A percentile compares a stretch with the other conserved stretches of the same genome.
phyloP scores from a whole-genome alignment of 345 rosid species.

The Theobroma cacao region DNA sequence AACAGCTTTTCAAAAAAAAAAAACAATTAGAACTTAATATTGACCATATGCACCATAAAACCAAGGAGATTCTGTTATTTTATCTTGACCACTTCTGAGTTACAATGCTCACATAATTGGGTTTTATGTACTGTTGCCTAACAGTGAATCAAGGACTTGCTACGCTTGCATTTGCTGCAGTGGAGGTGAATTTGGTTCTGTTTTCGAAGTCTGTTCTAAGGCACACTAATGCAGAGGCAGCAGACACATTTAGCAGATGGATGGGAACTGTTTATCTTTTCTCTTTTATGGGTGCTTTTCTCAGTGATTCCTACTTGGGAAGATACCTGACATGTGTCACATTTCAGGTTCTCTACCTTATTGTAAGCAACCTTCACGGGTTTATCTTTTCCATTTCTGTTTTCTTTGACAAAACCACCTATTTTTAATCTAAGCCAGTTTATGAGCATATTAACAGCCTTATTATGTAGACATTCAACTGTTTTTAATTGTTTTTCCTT shows the following conservation, averaged over 20 bases:
- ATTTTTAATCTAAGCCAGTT: neutral
- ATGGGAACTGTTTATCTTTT: conserved; percentile 32
- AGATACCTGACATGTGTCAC: conserved; percentile 34
- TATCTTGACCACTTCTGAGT: no score
- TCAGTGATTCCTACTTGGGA: conserved; percentile 37
- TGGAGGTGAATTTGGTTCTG: conserved; percentile 37
- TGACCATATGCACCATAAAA: no score
- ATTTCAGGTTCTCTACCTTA: conserved; percentile 29
- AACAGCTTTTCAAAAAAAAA: no score
- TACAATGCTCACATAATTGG: neutral
- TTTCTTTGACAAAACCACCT: neutral
- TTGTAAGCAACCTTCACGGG: conserved; percentile 15
- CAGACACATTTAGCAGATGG: conserved; percentile 32
- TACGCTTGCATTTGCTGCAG: conserved; percentile 27
- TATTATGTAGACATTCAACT: neutral
- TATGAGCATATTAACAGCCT: neutral
- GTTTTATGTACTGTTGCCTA: neutral
- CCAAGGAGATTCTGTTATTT: no score
- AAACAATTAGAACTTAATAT: no score
- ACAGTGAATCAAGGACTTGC: conserved; percentile 28
- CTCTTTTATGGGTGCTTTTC: conserved; percentile 42
- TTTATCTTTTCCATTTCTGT: no score
- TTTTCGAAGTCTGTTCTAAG: conserved; percentile 29
- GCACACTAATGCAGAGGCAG: conserved; percentile 35
- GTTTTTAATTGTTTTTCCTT: neutral